A percentile compares a stretch with the other conserved stretches of the same genome.
phyloP scores from a whole-genome alignment of 306 rosid genomes.

The Dryas alaskensis region DNA sequence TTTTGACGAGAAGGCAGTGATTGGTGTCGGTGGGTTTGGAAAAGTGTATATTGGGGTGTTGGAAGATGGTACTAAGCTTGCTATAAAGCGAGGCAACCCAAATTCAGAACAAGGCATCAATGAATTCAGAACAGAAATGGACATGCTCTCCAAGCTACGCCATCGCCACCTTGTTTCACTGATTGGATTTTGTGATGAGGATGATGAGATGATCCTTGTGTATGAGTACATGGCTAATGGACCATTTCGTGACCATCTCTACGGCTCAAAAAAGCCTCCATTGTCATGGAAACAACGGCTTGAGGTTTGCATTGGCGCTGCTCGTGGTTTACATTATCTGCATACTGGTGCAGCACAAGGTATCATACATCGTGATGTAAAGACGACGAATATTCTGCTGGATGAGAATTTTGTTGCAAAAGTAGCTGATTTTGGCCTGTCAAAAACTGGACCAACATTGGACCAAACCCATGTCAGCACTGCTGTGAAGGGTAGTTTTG shows the following conservation, averaged over 20 bases:
- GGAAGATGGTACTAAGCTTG: conserved; percentile 65
- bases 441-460: conserved; percentile 53
- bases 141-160: conserved; percentile 76
- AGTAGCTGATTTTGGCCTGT: conserved; percentile 82
- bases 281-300: conserved; percentile 82
- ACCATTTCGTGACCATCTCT: conserved; percentile 69
- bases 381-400: conserved; percentile 82
- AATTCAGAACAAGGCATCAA: conserved; percentile 76
- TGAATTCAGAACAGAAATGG: conserved; percentile 75
- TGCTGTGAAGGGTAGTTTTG: conserved; percentile 90
- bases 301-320: conserved; percentile 78
- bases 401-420: conserved; percentile 74
- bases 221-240: conserved; percentile 89
- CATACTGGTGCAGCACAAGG: conserved; percentile 85
- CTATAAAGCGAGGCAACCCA: conserved; percentile 65
- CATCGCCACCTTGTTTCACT: conserved; percentile 87
- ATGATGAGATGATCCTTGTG: conserved; percentile 79
- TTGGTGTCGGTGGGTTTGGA: conserved; percentile 90
- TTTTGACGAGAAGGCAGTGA: conserved; percentile 60
- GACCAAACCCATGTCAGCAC: conserved; percentile 80
- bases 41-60: conserved; percentile 70
- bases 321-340: conserved; percentile 84
- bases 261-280: conserved; percentile 48
- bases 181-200: conserved; percentile 75
- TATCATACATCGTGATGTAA: conserved; percentile 78